These are phyloP conservation scores for Colletotrichum camelliae DNA, from an alignment of 2,329 filamentous ascomycete genomes.

Conservation along the genomic window DNA sequence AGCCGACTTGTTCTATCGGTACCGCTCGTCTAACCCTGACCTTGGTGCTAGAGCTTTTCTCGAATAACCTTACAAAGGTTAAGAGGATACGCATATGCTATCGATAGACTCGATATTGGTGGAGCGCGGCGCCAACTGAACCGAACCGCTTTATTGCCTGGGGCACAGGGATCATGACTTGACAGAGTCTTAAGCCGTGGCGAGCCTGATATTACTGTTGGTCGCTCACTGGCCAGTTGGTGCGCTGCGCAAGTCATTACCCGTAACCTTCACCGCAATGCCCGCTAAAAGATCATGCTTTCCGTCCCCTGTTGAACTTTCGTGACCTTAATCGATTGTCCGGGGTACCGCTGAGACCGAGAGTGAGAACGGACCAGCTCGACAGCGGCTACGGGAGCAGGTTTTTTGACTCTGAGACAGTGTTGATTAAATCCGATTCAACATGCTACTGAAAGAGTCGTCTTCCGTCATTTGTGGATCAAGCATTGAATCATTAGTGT, in stretches of 20 bases:
- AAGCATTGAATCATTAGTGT: background rate
- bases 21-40: background rate
- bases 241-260: background rate
- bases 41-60: background rate
- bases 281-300: background rate
- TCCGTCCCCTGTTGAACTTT: background rate
- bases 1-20: background rate
- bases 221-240: background rate
- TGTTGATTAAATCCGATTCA: background rate
- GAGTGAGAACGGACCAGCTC: background rate
- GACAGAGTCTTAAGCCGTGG: background rate
- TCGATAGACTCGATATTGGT: background rate
- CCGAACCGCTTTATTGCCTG: background rate
- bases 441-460: background rate
- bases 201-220: background rate
- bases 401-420: background rate
- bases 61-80: background rate
- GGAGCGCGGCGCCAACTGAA: background rate
- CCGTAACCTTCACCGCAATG: background rate
- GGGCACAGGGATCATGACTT: background rate
- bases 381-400: background rate
- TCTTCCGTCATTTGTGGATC: background rate
- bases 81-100: background rate
- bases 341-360: conserved; percentile 5
- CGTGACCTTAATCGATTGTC: background rate